Conservation (phyloP, 352 stramenopile genomes). For the Pythium brachiatum region DNA sequence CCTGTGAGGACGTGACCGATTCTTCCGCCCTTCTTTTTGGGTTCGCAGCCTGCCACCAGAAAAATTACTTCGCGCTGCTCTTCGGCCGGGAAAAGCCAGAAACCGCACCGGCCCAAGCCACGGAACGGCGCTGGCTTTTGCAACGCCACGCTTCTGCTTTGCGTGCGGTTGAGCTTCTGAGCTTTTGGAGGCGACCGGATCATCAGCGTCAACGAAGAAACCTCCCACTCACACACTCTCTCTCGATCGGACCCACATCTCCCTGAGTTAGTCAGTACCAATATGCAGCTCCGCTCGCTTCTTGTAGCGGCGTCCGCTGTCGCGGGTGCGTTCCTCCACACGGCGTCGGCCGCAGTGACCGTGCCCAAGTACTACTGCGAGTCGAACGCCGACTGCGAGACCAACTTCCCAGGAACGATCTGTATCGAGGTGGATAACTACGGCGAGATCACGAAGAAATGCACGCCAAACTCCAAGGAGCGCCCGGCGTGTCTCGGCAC, state of each 20-base stretch:
- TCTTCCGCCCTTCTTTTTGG: not conserved
- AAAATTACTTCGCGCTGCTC: slow-evolving; percentile 11
- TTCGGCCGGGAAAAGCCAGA: not conserved
- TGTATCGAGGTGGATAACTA: slow-evolving; percentile 82
- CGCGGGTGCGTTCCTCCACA: slow-evolving; percentile 18
- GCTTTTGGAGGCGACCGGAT: not conserved
- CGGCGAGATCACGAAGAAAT: slow-evolving; percentile 70
- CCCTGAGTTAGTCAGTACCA: slow-evolving; percentile 15
- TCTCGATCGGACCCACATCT: not conserved
- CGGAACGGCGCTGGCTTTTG: not conserved
- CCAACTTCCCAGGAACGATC: slow-evolving; percentile 60
- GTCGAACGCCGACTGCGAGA: slow-evolving; percentile 67
- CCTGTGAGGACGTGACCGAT: not conserved
- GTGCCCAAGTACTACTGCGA: slow-evolving; percentile 54
- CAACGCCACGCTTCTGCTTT: slow-evolving; percentile 6
- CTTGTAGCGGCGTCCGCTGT: slow-evolving; percentile 29
- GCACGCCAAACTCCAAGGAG: slow-evolving; percentile 75
- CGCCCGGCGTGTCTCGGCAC: slow-evolving; percentile 71
- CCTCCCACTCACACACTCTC: not conserved
- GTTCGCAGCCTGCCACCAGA: not conserved
- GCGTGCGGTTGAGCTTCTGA: not conserved
- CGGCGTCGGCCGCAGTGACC: slow-evolving; percentile 27
- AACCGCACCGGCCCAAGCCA: not conserved
- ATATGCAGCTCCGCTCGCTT: slow-evolving; percentile 43
- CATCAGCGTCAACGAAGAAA: not conserved